Evolutionary conservation across 108 stramenopile species (phyloP), one percentile per base, ranked within the genome.

Genomic region (Discostella stelligeroides): DNA sequence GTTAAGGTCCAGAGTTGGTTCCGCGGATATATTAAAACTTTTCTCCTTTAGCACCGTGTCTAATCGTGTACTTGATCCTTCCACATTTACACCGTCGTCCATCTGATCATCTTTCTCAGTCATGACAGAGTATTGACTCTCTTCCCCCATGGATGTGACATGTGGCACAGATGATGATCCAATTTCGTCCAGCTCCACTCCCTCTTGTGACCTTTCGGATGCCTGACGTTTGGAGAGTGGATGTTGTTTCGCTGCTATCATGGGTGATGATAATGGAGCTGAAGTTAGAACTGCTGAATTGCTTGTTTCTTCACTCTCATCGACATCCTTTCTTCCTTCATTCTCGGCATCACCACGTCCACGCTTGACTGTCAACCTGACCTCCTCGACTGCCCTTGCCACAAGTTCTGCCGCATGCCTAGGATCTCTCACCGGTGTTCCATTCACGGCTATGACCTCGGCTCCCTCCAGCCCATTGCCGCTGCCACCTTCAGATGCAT

Each of bases 361-460:
- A 47, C 66, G 18, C 60, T 60, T 79, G 34, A 68, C 61, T 11
- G 78, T 72, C 66, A 79, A 63, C 37, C 70, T 4, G 0, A 79
- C 71, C 61, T 79, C 78, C 53, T 79, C 71, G 2, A 43, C 63
- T 29, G 70, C 70, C 60, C 51, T 49, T 5, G 78, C 78, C 61
- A 79, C 78, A 65, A 79, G 51, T 63, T 79, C 78, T 12, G 78
- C 78, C 40, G 70, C 78, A 61, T 79, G 78, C 17, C 71, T 61
- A 7, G 78, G 64, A 66, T 79, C 71, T 38, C 71, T 47, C 6
- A 79, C 78, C 37, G 78, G 71, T 4, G 63, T 65, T 3, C 78
- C 78, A 58, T 79, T 79, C 60, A 79, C 78, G 28, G 78, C 78
- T 30, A 79, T 79, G 12, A 79, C 71, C 17, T 79, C 78, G 24